Evolutionary conservation across 2,329 filamentous ascomycete genomes (phyloP).

Genomic region (Phialophora chinensis): DNA sequence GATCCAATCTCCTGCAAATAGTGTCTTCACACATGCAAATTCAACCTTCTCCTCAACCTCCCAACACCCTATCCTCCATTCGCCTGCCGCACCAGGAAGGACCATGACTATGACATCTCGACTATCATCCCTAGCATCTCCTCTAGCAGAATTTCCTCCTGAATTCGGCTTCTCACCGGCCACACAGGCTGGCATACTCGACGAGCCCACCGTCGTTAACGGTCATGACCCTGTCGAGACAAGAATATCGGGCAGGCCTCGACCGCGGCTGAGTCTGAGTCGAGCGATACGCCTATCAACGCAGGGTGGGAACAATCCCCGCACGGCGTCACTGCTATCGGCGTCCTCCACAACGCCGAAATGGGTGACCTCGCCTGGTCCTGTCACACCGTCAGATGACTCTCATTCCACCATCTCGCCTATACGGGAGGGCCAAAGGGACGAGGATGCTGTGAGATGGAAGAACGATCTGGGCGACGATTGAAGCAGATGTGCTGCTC

Average conservation of each 20-base stretch:
- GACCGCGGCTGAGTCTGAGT: slow-evolving; percentile 15
- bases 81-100: slow-evolving; percentile 14
- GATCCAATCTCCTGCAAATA: slow-evolving; percentile 14
- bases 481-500: not conserved
- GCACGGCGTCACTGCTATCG: slow-evolving; percentile 13
- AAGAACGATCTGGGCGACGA: slow-evolving; percentile 27
- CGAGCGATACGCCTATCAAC: slow-evolving; percentile 8
- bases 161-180: slow-evolving; percentile 10
- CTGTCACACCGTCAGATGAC: slow-evolving; percentile 9
- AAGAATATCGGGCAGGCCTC: not conserved
- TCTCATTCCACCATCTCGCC: slow-evolving; percentile 8
- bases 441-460: slow-evolving; percentile 3
- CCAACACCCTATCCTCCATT: slow-evolving; percentile 23
- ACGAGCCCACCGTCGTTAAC: not conserved
- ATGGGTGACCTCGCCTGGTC: slow-evolving; percentile 10
- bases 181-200: slow-evolving; percentile 5
- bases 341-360: not conserved
- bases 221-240: not conserved
- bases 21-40: slow-evolving; percentile 14
- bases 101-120: slow-evolving; percentile 23
- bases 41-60: slow-evolving; percentile 22
- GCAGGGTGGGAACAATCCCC: not conserved
- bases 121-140: slow-evolving; percentile 11
- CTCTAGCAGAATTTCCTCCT: slow-evolving; percentile 10
- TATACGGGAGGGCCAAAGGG: not conserved